phyloP scores from a whole-genome alignment of 2,329 filamentous ascomycete species.

The Hypomyces rosellus region DNA sequence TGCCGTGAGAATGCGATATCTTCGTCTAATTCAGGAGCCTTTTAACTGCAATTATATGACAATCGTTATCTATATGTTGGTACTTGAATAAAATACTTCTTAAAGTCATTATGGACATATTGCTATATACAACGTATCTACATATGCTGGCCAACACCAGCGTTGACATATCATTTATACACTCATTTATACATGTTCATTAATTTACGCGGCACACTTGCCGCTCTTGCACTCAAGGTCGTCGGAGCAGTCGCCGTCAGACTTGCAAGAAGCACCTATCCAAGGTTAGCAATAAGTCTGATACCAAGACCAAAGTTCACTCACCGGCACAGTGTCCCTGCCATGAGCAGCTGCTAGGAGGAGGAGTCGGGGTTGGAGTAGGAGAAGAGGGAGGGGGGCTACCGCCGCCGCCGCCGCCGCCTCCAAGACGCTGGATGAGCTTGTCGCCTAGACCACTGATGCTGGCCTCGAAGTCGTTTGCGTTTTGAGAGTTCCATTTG shows the following conservation, averaged over 20 bases:
- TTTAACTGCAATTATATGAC: too few species aligned
- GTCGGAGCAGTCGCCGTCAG: conserved; percentile 14
- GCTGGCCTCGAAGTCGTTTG: conserved; percentile 46
- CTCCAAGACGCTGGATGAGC: conserved; percentile 35
- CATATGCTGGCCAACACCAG: too few species aligned
- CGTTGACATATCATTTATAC: too few species aligned
- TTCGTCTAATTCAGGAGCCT: too few species aligned
- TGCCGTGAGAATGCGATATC: too few species aligned
- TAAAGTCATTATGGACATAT: too few species aligned
- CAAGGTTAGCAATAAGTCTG: too few species aligned
- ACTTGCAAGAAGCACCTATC: conserved; percentile 3
- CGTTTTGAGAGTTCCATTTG: conserved; percentile 46
- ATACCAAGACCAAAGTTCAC: too few species aligned
- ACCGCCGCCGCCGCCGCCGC: conserved; percentile 6
- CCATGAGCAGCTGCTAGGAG: conserved; percentile 13
- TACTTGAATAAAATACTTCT: too few species aligned
- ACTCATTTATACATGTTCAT: too few species aligned
- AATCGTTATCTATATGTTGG: too few species aligned
- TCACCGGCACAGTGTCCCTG: conserved; percentile 13
- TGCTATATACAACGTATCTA: too few species aligned
- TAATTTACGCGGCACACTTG: conserved; percentile 11
- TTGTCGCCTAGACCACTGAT: conserved; percentile 44
- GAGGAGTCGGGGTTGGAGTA: not conserved
- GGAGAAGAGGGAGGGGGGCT: not conserved
- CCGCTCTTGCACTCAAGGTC: conserved; percentile 14